Base-by-base conservation (phyloP, 495 filamentous ascomycete species). In the Penicillium bialowiezense region DNA sequence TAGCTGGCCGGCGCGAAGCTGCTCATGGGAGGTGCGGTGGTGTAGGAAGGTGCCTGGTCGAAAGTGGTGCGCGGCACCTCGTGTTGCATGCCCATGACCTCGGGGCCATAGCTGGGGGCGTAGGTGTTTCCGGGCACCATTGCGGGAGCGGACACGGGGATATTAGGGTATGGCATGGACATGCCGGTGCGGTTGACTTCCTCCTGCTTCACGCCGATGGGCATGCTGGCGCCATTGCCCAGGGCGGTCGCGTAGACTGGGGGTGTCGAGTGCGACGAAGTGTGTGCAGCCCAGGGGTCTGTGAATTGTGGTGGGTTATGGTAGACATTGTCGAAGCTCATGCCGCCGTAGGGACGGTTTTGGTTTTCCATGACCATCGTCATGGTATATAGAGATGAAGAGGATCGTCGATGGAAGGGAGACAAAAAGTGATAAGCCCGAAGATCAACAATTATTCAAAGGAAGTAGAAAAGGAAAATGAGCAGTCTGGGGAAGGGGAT, bases 301-400 rank as follows among this genome's bases (percentile, higher is more conserved):
- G 89, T 91, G 75, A 97, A 97, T 62, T 92, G 88, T 40, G 91
- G 89, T 37, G 81, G 68, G 60, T 82, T 78, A 71, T 86, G 86
- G 55, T 84, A 80, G 62, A 87, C 76, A 67, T 83, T 83, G 68
- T 92, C 88, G 76, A 91, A 95, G 68, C 81, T 80, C 76, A 92
- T 81, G 56, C 80, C 81, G 74, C 89, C 84, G 70, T 89, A 85
- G 41, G 80, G 77, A 75, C 88, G 90, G 76, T 88, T 87, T 70
- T 91, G 86, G 67, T 84, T 81, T 72, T 90, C 88, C 72, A 93
- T 83, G 73, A 92, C 89, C 84, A 95, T 86, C 76, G 88, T 89
- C 82, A 89, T 85, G 70, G 18, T 48, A 15, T 12, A 7, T n/a
- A n/a, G n/a, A n/a, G n/a, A n/a, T n/a, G n/a, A n/a, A 8, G 3